Evolutionary conservation across 768 basidiomycete genomes (phyloP), one percentile per base, ranked within the genome.

Genomic region (Arthromyces matolae): DNA sequence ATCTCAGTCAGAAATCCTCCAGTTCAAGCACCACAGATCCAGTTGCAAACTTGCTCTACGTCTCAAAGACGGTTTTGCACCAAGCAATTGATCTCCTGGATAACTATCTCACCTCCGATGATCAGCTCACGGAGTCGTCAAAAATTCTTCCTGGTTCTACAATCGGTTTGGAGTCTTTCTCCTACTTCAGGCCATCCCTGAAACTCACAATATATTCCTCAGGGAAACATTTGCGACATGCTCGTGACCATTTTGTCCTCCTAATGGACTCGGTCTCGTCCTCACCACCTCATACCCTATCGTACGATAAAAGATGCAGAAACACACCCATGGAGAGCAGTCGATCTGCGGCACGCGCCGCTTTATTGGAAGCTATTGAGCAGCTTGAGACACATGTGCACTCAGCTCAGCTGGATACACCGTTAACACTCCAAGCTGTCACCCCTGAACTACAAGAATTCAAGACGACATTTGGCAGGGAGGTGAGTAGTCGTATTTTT

Each of bases 161-260:
- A 5, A 93, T 93, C 48, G 89, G 89, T 89, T 64, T 49, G 63
- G n/a, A n/a, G n/a, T n/a, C n/a, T 56, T 45, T 5, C 28, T 45
- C 29, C 46, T 28, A 37, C 36, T 32, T 25, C 32, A 44, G n/a
- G 22, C 34, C 7, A 16, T 6, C 16, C 28, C 39, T 14, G 43
- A 12, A 37, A 25, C 40, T 48, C 14, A 50, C 45, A 45, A 41
- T 31, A 19, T 32, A n/a, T 35, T 27, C 36, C 20, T 16, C 53
- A 91, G 89, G 89, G 40, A 93, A 93, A 68, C 90, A 93, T 61
- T 62, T 93, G 34, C 81, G 90, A 31, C 90, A 93, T 71, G 88
- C 87, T 19, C 75, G 85, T 46, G 90, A 92, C 59, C 91, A 93
- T 59, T 93, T 88, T 60, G 70, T 75, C 43, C 75, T 91, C 22